These are phyloP conservation scores for Acrocalymma vagum DNA, from an alignment of 2,329 filamentous ascomycete genomes.

Conservation along the genomic window DNA sequence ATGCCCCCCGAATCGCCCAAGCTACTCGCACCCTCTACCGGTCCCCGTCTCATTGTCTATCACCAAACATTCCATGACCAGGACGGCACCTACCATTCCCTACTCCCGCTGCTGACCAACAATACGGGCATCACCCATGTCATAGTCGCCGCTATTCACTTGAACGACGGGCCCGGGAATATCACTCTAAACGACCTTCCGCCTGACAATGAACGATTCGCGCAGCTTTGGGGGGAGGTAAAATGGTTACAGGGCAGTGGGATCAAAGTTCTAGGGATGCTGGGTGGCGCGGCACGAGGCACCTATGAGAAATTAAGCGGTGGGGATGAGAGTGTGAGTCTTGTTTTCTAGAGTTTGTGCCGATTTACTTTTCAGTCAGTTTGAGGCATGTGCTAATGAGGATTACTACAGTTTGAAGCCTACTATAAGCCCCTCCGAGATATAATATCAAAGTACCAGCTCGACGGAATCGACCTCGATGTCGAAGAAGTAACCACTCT, in stretches of 20 bases:
- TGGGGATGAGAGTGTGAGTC: conserved; percentile 39
- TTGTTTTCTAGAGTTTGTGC: too few relatives aligned
- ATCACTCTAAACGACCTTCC: conserved; percentile 83
- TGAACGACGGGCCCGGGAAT: conserved; percentile 72
- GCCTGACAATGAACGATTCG: conserved; percentile 72
- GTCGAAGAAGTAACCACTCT: conserved; percentile 77
- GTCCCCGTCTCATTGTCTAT: conserved; percentile 63
- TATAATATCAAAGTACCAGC: conserved; percentile 65
- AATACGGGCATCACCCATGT: conserved; percentile 78
- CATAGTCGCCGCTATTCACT: conserved; percentile 85
- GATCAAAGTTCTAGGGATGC: conserved; percentile 84
- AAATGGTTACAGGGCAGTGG: conserved; percentile 74
- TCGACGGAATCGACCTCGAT: conserved; percentile 51
- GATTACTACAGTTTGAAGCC: conserved; percentile 66
- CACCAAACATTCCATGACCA: conserved; percentile 71
- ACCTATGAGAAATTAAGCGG: conserved; percentile 65
- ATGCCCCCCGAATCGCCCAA: conserved; percentile 19
- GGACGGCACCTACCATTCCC: conserved; percentile 64
- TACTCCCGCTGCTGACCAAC: conserved; percentile 68
- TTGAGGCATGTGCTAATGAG: neutral
- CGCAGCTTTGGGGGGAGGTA: conserved; percentile 81
- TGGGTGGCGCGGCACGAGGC: conserved; percentile 84
- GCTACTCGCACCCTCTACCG: conserved; percentile 45
- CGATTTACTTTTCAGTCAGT: too few relatives aligned
- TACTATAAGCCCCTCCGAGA: conserved; percentile 76